These are phyloP conservation scores for Aspergillus texensis DNA, from an alignment of 2,329 filamentous ascomycete genomes.

Conservation along the genomic window DNA sequence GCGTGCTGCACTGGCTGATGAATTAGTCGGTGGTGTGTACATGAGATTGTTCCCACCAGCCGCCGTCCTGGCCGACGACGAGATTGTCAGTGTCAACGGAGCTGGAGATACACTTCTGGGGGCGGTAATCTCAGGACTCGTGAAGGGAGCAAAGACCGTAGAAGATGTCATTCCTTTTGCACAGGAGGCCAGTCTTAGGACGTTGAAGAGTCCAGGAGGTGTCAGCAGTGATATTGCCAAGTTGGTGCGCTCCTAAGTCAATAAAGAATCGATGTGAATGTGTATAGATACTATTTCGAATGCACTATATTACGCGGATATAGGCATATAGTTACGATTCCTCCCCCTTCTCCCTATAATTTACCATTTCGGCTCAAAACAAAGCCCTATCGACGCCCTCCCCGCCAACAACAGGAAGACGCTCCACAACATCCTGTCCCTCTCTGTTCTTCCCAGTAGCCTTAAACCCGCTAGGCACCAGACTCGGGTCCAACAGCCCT, in stretches of 20 bases:
- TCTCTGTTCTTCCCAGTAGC: conserved; percentile 32
- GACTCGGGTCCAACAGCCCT: conserved; percentile 57
- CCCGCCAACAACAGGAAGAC: conserved; percentile 40
- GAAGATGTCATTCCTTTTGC: conserved; percentile 74
- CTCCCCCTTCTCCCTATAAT: not conserved
- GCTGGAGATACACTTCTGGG: conserved; percentile 93
- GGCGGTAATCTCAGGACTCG: conserved; percentile 77
- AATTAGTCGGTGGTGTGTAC: conserved; percentile 77
- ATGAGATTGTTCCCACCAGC: conserved; percentile 74
- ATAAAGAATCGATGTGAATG: not conserved
- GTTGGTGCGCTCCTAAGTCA: conserved; percentile 14
- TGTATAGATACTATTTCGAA: not conserved
- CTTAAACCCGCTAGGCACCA: conserved; percentile 52
- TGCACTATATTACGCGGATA: not conserved
- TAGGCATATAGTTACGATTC: not conserved
- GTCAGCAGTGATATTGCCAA: conserved; percentile 54
- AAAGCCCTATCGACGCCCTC: conserved; percentile 31
- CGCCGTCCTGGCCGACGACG: conserved; percentile 60
- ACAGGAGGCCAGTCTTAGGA: conserved; percentile 78
- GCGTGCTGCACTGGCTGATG: conserved; percentile 57
- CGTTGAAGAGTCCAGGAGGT: conserved; percentile 72
- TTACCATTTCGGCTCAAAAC: not conserved
- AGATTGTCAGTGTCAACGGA: conserved; percentile 88
- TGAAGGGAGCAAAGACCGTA: conserved; percentile 52
- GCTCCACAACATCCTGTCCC: conserved; percentile 28